phyloP scores from a whole-genome alignment of 1,284 basidiomycete species.

The Naganishia albida region DNA sequence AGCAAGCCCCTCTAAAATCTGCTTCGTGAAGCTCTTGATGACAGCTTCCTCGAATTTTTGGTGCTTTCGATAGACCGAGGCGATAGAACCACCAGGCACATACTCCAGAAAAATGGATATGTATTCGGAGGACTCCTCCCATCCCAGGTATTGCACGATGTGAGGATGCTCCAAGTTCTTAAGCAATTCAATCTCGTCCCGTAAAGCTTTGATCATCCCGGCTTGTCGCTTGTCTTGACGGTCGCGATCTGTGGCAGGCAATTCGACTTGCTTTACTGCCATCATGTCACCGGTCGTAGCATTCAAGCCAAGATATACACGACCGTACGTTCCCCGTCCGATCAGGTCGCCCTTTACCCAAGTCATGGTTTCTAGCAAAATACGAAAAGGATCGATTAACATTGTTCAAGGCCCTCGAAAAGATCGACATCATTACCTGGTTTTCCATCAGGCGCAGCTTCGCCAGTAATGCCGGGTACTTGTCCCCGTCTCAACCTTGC shows the following conservation, averaged over 20 bases:
- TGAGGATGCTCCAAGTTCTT: conserved; percentile 96
- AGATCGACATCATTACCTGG: conserved; percentile 28
- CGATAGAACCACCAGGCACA: conserved; percentile 95
- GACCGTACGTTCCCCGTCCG: conserved; percentile 93
- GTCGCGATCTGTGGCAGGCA: conserved; percentile 86
- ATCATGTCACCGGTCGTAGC: conserved; percentile 99
- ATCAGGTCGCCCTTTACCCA: conserved; percentile 98
- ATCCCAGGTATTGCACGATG: conserved; percentile 97
- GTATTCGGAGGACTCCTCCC: conserved; percentile 85
- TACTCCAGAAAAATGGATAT: conserved; percentile 98
- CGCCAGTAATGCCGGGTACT: conserved; percentile 58
- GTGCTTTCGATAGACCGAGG: conserved; percentile 85
- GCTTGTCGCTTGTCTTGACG: conserved; percentile 82
- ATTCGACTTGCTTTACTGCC: conserved; percentile 98
- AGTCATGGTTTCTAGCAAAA: conserved; percentile 81
- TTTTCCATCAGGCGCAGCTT: conserved; percentile 53
- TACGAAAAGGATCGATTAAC: background rate
- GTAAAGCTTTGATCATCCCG: conserved; percentile 84
- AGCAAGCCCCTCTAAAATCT: conserved; percentile 88
- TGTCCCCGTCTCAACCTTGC: conserved; percentile 58
- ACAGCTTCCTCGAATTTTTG: conserved; percentile 91
- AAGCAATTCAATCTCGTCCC: conserved; percentile 90
- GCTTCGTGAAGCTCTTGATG: conserved; percentile 87
- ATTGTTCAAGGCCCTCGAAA: background rate
- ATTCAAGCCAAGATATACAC: conserved; percentile 94